Evolutionary conservation across 164 flowering plant genomes (phyloP).

Genomic region (Chloranthus sessilifolius): DNA sequence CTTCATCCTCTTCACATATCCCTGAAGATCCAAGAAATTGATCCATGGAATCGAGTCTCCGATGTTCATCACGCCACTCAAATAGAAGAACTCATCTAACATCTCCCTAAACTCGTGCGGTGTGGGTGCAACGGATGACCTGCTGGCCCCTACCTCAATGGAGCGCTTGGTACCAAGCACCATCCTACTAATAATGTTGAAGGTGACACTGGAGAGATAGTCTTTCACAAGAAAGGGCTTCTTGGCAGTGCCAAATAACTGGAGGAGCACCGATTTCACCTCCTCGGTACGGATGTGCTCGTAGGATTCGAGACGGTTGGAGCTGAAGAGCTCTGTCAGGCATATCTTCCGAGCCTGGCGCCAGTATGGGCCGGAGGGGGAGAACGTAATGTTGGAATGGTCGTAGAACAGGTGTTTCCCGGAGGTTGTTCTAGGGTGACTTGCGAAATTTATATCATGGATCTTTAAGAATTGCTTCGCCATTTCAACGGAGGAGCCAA

Average conservation of each 20-base stretch:
- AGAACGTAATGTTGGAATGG: constrained; percentile 19
- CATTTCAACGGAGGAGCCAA: constrained; percentile 30
- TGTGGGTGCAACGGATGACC: neutral
- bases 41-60: constrained; percentile 63
- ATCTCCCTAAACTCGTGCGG: constrained; percentile 34
- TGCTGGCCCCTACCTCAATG: constrained; percentile 3
- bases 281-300: constrained; percentile 31
- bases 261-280: constrained; percentile 5
- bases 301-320: constrained; percentile 22
- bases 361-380: constrained; percentile 32
- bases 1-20: constrained; percentile 55
- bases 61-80: constrained; percentile 43
- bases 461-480: constrained; percentile 30
- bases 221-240: constrained; percentile 14
- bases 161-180: constrained; percentile 25
- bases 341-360: constrained; percentile 26
- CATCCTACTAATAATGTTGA: constrained; percentile 28
- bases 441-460: constrained; percentile 27
- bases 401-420: constrained; percentile 27
- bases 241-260: constrained; percentile 7
- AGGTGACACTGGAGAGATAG: constrained; percentile 13
- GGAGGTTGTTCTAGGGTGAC: constrained; percentile 21
- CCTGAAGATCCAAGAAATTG: constrained; percentile 47
- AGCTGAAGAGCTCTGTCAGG: constrained; percentile 20
- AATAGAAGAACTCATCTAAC: constrained; percentile 44